Evolutionary conservation across 139 green algal species (phyloP).

Genomic region (Mychonastes homosphaera): DNA sequence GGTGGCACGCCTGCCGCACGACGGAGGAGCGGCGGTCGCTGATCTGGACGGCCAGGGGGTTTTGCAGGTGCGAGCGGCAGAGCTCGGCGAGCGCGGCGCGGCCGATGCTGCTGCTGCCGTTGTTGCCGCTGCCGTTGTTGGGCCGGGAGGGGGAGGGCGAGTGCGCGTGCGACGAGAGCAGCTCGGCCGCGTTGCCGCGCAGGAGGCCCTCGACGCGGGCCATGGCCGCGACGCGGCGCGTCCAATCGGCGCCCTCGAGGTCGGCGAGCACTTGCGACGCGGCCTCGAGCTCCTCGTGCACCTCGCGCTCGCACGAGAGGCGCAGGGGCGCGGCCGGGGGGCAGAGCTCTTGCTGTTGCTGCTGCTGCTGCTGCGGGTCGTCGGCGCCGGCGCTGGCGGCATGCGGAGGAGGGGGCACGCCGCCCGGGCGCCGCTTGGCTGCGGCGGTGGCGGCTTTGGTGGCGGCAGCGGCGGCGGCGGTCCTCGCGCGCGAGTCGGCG

Average conservation of each 20-base stretch:
- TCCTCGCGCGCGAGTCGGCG: neutral
- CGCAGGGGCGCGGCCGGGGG: conserved; percentile 5
- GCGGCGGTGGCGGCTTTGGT: neutral
- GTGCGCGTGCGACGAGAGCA: no score
- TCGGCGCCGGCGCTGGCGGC: neutral
- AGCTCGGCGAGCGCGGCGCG: neutral
- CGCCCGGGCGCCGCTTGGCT: neutral
- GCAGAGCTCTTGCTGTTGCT: neutral
- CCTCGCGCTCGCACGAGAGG: conserved; percentile 37
- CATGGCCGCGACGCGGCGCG: conserved; percentile 42
- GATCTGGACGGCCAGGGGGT: conserved; percentile 28
- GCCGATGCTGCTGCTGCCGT: neutral
- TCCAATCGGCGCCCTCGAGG: conserved; percentile 26
- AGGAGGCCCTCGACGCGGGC: conserved; percentile 56
- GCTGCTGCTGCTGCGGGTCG: neutral
- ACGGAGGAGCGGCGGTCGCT: conserved; percentile 54
- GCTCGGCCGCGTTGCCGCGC: conserved; percentile 34
- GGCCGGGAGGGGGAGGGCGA: no score
- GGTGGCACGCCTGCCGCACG: conserved; percentile 48
- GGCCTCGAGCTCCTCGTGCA: conserved; percentile 38
- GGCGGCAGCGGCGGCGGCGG: neutral
- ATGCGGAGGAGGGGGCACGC: no score
- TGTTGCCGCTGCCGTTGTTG: no score
- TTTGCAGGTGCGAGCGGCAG: neutral
- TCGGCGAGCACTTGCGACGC: conserved; percentile 20